Percentiles rank a stretch among this genome's conserved stretches.
phyloP scores from a whole-genome alignment of 768 basidiomycete species.

The Termitomyces heimii region DNA sequence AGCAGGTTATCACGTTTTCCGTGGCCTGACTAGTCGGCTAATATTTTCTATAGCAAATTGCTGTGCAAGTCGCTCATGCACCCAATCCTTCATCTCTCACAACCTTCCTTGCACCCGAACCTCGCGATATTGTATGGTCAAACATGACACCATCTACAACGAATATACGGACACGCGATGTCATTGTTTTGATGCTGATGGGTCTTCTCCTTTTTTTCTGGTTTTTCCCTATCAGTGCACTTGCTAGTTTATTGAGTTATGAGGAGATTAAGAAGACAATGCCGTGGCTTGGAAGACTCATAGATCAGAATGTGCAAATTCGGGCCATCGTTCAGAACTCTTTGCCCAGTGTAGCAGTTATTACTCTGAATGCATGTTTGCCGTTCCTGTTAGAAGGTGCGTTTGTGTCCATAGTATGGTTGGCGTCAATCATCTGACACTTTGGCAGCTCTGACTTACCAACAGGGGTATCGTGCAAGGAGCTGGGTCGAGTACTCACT shows the following conservation, averaged over 20 bases:
- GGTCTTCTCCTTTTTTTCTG: conserved; percentile 81
- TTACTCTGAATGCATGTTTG: conserved; percentile 79
- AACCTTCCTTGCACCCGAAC: conserved; percentile 84
- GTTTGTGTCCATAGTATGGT: conserved; percentile 6
- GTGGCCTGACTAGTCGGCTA: not conserved
- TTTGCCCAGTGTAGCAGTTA: conserved; percentile 86
- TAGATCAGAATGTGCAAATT: conserved; percentile 76
- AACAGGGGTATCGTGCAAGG: conserved; percentile 86
- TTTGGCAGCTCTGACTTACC: conserved; percentile 61
- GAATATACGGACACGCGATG: conserved; percentile 57
- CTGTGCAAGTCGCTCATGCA: conserved; percentile 77
- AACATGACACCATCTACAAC: conserved; percentile 69
- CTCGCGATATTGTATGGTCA: conserved; percentile 93
- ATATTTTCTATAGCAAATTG: conserved; percentile 62
- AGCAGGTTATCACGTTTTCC: conserved; percentile 19
- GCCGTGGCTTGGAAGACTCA: conserved; percentile 84
- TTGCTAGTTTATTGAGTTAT: conserved; percentile 87
- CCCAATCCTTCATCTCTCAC: conserved; percentile 58
- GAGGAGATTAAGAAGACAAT: conserved; percentile 86
- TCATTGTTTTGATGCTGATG: conserved; percentile 67
- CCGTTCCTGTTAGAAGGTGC: conserved; percentile 88
- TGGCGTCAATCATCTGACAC: not conserved
- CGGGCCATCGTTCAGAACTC: conserved; percentile 93
- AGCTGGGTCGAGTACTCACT: conserved; percentile 94
- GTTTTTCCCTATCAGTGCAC: conserved; percentile 83